Percentiles rank a stretch among this genome's conserved stretches.
Evolutionary conservation across 257 asterid genomes (phyloP).

Genomic region (Apocynum venetum): DNA sequence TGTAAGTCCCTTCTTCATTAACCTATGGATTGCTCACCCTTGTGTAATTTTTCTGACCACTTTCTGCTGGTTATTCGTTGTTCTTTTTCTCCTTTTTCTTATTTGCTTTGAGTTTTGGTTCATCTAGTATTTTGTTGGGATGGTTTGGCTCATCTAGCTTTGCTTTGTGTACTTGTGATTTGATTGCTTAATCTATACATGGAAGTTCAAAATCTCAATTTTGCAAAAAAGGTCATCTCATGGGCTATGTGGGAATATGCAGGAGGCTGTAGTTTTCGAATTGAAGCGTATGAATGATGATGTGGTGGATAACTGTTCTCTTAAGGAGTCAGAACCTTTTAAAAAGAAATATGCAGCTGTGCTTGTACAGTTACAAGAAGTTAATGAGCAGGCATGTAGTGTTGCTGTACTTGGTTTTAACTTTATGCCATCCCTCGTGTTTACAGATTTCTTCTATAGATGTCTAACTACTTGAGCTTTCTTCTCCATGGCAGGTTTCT

Average conservation of each 20-base stretch:
- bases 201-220: background rate
- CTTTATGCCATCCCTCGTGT: background rate
- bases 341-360: constrained; percentile 82
- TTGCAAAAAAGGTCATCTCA: constrained; percentile 11
- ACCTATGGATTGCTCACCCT: background rate
- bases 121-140: background rate
- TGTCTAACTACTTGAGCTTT: constrained; percentile 7
- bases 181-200: background rate
- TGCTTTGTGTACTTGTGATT: background rate
- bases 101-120: background rate
- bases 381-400: constrained; percentile 62
- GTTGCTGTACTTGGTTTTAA: constrained; percentile 13
- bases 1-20: background rate
- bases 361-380: constrained; percentile 64
- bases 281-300: constrained; percentile 80
- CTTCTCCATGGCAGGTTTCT: constrained; percentile 47
- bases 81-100: background rate
- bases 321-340: constrained; percentile 71
- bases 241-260: constrained; percentile 25
- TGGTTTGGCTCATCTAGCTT: background rate
- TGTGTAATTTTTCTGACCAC: background rate
- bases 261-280: constrained; percentile 86
- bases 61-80: background rate
- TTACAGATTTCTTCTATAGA: background rate
- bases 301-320: constrained; percentile 48